Evolutionary conservation across 192 early-diverging fungal genomes (phyloP), one percentile per base, ranked within the genome.

Genomic region (Podila verticillata): DNA sequence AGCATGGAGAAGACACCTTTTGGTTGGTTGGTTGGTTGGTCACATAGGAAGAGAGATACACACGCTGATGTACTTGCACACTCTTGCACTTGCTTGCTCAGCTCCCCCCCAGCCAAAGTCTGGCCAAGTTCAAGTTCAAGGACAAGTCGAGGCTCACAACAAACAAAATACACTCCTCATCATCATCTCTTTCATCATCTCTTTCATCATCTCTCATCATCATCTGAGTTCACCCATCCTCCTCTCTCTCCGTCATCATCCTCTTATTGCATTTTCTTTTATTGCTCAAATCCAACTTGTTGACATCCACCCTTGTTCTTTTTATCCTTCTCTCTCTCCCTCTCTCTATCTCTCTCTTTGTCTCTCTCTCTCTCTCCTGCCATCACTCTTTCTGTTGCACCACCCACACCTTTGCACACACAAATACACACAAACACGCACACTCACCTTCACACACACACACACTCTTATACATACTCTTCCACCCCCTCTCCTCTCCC

Each of bases 301-400:
- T 17, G n/a, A 4, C 51, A 2, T 60, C 12, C 58, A 30, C 58
- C 26, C 30, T 17, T 57, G 58, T 44, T 61, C 39, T 47, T 48
- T 36, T 6, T 51, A 51, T 62, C 59, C 59, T 51, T 28, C 51
- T 63, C 10, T 36, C 10, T 51, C 61, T 62, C 59, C 59, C 61
- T 28, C 51, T 63, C 10, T 57, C 58, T 61, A 35, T 63, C 63
- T 61, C n/a, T 59, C 67, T 26, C 57, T 69, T 39, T 66, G 13
- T 49, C 39, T 32, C 57, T 54, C 68, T 61, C 61, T 22, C 61
- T 24, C 17, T 31, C 57, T 58, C 61, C 35, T 26, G 22, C 12
- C 17, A 30, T 39, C 61, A 15, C 30, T 51, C 26, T 20, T 8
- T 57, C n/a, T n/a, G n/a, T n/a, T n/a, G n/a, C n/a, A n/a, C n/a